phyloP scores from a whole-genome alignment of 345 rosid species.

The Camelina neglecta region DNA sequence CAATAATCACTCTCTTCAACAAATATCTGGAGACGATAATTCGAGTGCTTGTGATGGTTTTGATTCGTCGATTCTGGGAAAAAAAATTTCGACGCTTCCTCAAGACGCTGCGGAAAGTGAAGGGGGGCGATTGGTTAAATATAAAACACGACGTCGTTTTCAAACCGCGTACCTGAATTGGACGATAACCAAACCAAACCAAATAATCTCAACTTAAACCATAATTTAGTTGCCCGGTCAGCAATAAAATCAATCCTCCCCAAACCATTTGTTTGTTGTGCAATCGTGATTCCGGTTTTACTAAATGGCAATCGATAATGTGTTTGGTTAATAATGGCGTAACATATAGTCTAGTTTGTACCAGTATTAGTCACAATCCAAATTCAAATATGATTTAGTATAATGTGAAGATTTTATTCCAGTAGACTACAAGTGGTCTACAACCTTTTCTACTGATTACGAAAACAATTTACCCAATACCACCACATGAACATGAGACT shows the following conservation, averaged over 20 bases:
- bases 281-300: too few relatives aligned
- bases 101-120: conserved; percentile 18
- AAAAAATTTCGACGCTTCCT: conserved; percentile 1
- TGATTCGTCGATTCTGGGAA: conserved; percentile 1
- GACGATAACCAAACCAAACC: neutral
- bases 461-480: too few relatives aligned
- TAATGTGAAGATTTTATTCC: neutral
- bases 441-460: too few relatives aligned
- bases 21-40: neutral
- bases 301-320: too few relatives aligned
- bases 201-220: neutral
- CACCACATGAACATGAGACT: too few relatives aligned
- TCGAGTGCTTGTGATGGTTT: neutral
- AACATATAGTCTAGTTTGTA: too few relatives aligned
- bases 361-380: too few relatives aligned
- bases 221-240: neutral
- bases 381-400: too few relatives aligned
- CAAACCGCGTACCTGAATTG: neutral
- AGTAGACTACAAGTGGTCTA: too few relatives aligned
- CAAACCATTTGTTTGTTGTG: neutral
- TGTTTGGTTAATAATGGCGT: too few relatives aligned
- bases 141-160: neutral
- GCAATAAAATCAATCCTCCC: neutral
- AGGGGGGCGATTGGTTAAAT: neutral
- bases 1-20: neutral